Conservation (phyloP, 2,329 filamentous ascomycete genomes). For the Stagonosporopsis vannaccii region DNA sequence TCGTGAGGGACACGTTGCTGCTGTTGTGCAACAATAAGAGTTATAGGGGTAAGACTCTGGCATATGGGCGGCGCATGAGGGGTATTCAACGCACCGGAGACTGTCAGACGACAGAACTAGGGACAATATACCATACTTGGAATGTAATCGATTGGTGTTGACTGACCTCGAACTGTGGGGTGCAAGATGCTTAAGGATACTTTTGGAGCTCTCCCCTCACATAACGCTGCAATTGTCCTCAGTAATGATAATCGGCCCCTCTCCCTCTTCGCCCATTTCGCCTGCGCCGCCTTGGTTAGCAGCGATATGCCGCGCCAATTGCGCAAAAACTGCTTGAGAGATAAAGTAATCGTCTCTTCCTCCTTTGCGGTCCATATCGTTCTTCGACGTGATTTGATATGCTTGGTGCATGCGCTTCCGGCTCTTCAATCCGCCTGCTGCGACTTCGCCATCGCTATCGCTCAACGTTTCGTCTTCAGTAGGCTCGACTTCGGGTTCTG, state of each 20-base stretch:
- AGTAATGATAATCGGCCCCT: constrained; percentile 35
- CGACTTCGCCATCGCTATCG: constrained; percentile 50
- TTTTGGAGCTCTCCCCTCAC: constrained; percentile 17
- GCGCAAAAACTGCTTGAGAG: constrained; percentile 53
- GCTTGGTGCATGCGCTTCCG: constrained; percentile 66
- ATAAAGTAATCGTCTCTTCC: constrained; percentile 66
- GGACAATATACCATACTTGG: constrained; percentile 11
- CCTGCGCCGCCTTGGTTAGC: constrained; percentile 26
- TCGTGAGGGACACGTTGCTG: constrained; percentile 31
- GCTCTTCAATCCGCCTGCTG: constrained; percentile 59
- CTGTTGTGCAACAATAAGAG: not conserved
- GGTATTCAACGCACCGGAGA: not conserved
- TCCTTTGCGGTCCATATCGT: constrained; percentile 66
- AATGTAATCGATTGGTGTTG: constrained; percentile 7
- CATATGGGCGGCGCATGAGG: constrained; percentile 14
- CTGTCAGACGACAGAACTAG: constrained; percentile 4
- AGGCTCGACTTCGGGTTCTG: constrained; percentile 11
- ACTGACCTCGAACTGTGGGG: not conserved
- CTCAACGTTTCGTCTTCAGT: constrained; percentile 21
- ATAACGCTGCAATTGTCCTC: constrained; percentile 44
- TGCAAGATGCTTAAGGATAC: not conserved
- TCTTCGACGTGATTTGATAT: constrained; percentile 68
- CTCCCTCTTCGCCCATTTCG: constrained; percentile 30
- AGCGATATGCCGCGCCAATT: constrained; percentile 45
- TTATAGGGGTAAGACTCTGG: constrained; percentile 14